Evolutionary conservation across 1,284 basidiomycete species (phyloP).

Genomic region (Singerocomus inundabilis): DNA sequence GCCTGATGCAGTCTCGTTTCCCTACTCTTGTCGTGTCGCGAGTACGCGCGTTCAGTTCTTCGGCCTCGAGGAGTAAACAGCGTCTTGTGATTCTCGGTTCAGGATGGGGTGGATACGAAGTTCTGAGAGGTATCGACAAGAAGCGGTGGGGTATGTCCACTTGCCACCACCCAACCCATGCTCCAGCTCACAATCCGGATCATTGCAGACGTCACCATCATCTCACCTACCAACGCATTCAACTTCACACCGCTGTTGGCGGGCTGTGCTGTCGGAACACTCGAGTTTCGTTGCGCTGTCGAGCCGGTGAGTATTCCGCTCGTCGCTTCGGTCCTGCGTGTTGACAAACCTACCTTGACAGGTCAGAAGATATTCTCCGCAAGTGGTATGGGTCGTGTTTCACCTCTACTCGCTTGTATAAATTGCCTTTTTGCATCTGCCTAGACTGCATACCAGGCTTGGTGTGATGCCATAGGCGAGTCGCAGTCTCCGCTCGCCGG

Average conservation of each 20-base stretch:
- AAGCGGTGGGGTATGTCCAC: constrained; percentile 57
- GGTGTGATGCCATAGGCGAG: constrained; percentile 67
- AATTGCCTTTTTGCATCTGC: neutral
- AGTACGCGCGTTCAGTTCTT: constrained; percentile 39
- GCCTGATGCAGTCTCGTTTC: constrained; percentile 5
- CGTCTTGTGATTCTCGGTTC: constrained; percentile 80
- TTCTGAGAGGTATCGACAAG: constrained; percentile 64
- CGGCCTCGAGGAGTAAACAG: constrained; percentile 44
- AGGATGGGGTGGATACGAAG: constrained; percentile 83
- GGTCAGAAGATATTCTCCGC: constrained; percentile 55
- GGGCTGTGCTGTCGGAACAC: constrained; percentile 75
- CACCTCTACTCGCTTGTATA: neutral
- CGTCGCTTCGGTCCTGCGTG: constrained; percentile 21
- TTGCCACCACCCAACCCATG: neutral
- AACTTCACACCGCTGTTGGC: constrained; percentile 83
- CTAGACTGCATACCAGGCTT: constrained; percentile 65
- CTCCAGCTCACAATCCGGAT: constrained; percentile 14
- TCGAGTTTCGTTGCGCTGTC: constrained; percentile 78
- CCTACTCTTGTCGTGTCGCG: neutral
- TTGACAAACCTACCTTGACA: constrained; percentile 21
- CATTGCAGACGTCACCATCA: constrained; percentile 58
- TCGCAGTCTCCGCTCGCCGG: neutral
- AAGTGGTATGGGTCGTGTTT: constrained; percentile 44
- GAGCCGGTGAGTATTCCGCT: constrained; percentile 58
- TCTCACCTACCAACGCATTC: constrained; percentile 79